Evolutionary conservation across 164 flowering plant genomes (phyloP), one percentile per base, ranked within the genome.

Genomic region (Aristolochia fimbriata): DNA sequence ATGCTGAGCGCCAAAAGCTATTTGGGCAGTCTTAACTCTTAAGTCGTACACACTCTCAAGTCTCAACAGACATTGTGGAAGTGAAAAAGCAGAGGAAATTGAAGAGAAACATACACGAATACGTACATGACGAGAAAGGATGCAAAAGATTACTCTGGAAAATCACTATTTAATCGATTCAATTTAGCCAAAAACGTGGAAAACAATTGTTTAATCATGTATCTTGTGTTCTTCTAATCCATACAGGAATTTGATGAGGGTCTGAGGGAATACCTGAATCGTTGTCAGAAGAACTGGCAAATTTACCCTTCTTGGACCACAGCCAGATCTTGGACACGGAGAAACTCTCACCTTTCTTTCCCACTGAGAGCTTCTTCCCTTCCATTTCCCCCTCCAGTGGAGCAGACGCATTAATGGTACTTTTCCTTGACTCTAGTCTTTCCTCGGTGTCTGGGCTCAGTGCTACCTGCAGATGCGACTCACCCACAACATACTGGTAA

Each of bases 291-390:
- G 75, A 76, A 70, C 62, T 65, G 43, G 71, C 64, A 15, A 65
- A 66, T 27, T 68, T 80, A 47, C 73, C 77, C 68, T 74, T 87
- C 76, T 78, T 86, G 15, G 97, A 75, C 97, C 97, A 90, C 15
- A 80, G 82, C 97, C 97, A 91, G 57, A 84, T 80, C 81, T 90
- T 90, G 54, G 97, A 90, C 30, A 90, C 81, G 49, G 97, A 90
- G 57, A 84, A 85, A 71, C 97, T 91, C 53, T 91, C 97, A 59
- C 83, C 81, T 79, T 71, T 81, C 23, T 62, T 74, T 37, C 81
- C 73, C 20, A 64, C 64, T 60, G 73, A 74, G 52, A 85, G 73
- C 67, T 70, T 83, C 78, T 80, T 80, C 15, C 76, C 87, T 11
- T 80, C 87, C 49, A 57, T 19, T 52, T 81, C 83, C 48, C 69